phyloP scores from a whole-genome alignment of 371 early-diverging fungal species.

The Globomyces sp. region DNA sequence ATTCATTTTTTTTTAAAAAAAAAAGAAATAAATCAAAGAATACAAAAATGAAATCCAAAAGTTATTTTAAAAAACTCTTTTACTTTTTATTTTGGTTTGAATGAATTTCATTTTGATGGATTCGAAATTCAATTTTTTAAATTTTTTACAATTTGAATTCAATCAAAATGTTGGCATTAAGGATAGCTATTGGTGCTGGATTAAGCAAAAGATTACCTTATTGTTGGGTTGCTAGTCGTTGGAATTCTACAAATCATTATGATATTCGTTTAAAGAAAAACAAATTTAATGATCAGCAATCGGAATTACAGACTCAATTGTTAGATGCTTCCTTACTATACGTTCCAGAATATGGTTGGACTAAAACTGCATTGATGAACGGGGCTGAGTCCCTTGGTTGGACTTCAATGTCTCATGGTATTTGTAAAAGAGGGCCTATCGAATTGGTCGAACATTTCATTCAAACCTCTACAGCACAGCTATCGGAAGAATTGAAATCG shows the following conservation, averaged over 20 bases:
- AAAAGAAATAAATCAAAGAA: conserved; percentile 14
- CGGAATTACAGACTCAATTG: background rate
- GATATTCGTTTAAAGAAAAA: no score
- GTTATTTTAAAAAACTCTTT: background rate
- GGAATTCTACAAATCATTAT: no score
- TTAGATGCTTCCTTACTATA: background rate
- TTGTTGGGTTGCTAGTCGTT: no score
- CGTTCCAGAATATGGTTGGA: background rate
- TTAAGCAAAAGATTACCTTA: no score
- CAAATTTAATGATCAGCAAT: no score
- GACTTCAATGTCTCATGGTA: conserved; percentile 67
- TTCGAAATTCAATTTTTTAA: no score
- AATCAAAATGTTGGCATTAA: no score
- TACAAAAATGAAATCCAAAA: conserved; percentile 3
- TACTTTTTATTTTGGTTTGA: no score
- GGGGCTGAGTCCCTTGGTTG: conserved; percentile 67
- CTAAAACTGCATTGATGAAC: background rate
- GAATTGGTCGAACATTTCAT: conserved; percentile 72
- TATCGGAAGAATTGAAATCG: no score
- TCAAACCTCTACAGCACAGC: conserved; percentile 51
- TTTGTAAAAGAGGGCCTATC: conserved; percentile 62
- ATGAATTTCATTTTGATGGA: no score
- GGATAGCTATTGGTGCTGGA: no score
- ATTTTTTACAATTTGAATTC: no score
- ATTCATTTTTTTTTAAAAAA: conserved; percentile 8